phyloP scores from a whole-genome alignment of 2,329 filamentous ascomycete species.

The Pseudodiploospora longispora region DNA sequence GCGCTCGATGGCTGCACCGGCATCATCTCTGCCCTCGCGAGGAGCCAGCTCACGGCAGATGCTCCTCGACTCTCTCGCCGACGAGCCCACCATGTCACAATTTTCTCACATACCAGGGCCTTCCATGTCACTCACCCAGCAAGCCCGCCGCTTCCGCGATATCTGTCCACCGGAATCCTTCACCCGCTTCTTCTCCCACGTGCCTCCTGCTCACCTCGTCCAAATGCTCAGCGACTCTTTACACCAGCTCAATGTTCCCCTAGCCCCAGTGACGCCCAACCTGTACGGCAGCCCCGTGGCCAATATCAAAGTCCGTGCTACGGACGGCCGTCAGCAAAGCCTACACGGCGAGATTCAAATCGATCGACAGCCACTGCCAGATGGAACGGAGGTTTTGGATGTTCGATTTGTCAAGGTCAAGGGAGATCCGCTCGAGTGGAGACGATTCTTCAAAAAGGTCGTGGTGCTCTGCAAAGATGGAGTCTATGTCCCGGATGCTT shows the following conservation, averaged over 20 bases:
- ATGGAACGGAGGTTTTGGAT: conserved; percentile 60
- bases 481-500: conserved; percentile 50
- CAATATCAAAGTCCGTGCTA: conserved; percentile 64
- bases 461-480: conserved; percentile 80
- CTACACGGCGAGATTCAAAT: conserved; percentile 69
- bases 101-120: conserved; percentile 75
- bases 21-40: conserved; percentile 25
- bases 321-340: conserved; percentile 63
- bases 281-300: conserved; percentile 48
- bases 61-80: conserved; percentile 58
- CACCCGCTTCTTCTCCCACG: conserved; percentile 84
- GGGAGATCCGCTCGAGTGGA: conserved; percentile 94
- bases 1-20: conserved; percentile 39
- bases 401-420: conserved; percentile 91
- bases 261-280: conserved; percentile 41
- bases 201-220: conserved; percentile 66
- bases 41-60: conserved; percentile 28
- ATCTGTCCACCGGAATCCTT: conserved; percentile 83
- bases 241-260: conserved; percentile 76
- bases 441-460: conserved; percentile 94
- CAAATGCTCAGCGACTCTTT: conserved; percentile 74
- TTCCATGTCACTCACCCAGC: conserved; percentile 79
- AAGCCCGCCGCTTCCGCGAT: conserved; percentile 79
- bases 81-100: conserved; percentile 81
- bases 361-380: conserved; percentile 53